Evolutionary conservation across 495 filamentous ascomycete genomes (phyloP).

Genomic region (Trichoderma asperelloides): DNA sequence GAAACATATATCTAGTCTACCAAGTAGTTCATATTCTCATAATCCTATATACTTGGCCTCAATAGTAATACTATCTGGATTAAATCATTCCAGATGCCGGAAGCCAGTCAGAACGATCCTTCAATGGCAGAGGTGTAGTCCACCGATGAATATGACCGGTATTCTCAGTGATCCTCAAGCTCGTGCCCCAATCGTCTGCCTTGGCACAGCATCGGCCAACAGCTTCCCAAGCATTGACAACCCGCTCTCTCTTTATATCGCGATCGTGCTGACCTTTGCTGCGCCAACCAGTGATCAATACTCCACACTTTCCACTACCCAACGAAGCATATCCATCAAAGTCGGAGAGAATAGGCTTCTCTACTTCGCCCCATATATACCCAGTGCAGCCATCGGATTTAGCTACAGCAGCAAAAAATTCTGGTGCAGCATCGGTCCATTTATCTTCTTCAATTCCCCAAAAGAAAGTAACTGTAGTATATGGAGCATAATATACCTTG

Average conservation of each 20-base stretch:
- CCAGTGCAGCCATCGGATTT: background rate
- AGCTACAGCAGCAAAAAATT: background rate
- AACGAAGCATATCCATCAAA: background rate
- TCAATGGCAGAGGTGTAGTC: background rate
- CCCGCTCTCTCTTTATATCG: background rate
- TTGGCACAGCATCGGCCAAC: background rate
- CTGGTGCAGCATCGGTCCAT: background rate
- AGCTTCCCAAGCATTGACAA: background rate
- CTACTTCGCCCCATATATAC: background rate
- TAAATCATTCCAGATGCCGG: background rate
- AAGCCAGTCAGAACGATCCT: background rate
- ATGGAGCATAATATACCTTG: background rate
- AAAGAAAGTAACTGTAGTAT: background rate
- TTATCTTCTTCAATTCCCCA: background rate
- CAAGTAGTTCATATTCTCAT: too few relatives aligned
- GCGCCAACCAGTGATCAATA: background rate
- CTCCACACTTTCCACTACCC: background rate
- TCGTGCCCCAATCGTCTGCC: background rate
- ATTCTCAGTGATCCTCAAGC: background rate
- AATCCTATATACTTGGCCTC: too few relatives aligned
- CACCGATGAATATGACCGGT: background rate
- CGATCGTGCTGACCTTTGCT: background rate
- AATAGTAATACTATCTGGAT: background rate
- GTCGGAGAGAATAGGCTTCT: background rate
- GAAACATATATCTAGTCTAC: too few relatives aligned